Evolutionary conservation across 331 rosid genomes (phyloP).

Genomic region (Rhamnella rubrinervis): DNA sequence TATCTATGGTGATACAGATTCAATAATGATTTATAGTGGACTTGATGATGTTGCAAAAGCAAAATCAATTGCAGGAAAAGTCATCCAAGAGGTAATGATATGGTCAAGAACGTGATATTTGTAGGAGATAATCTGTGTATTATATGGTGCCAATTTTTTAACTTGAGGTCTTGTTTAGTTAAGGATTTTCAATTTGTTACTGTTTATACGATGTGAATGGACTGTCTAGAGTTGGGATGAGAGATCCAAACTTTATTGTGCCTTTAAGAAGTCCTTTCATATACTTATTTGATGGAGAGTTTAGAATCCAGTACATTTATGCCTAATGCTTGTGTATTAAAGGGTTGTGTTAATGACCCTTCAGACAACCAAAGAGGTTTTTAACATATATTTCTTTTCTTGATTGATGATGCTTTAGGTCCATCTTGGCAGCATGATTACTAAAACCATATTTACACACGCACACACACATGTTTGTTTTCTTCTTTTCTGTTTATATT

Average conservation of each 20-base stretch:
- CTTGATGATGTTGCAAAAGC: slow-evolving; percentile 81
- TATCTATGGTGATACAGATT: slow-evolving; percentile 95
- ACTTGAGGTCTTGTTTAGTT: slow-evolving; percentile 16
- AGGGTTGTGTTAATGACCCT: background rate
- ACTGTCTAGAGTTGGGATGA: background rate
- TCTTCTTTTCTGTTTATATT: slow-evolving; percentile 1
- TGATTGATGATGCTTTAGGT: slow-evolving; percentile 10
- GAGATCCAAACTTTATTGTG: background rate
- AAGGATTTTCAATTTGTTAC: background rate
- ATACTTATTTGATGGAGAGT: background rate
- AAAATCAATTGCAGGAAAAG: slow-evolving; percentile 75
- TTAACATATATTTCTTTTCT: background rate
- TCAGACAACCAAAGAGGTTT: background rate
- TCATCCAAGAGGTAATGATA: slow-evolving; percentile 80
- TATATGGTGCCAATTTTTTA: slow-evolving; percentile 6
- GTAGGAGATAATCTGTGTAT: background rate
- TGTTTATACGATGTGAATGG: background rate
- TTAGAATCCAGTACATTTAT: slow-evolving; percentile 3
- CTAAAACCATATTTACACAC: background rate
- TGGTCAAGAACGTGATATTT: slow-evolving; percentile 9
- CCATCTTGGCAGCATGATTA: slow-evolving; percentile 6
- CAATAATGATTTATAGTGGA: slow-evolving; percentile 95
- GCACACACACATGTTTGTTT: background rate
- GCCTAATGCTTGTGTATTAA: background rate
- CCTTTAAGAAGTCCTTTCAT: background rate